Evolutionary conservation across 2,329 filamentous ascomycete species (phyloP).

Genomic region (Neofusicoccum cordaticola): DNA sequence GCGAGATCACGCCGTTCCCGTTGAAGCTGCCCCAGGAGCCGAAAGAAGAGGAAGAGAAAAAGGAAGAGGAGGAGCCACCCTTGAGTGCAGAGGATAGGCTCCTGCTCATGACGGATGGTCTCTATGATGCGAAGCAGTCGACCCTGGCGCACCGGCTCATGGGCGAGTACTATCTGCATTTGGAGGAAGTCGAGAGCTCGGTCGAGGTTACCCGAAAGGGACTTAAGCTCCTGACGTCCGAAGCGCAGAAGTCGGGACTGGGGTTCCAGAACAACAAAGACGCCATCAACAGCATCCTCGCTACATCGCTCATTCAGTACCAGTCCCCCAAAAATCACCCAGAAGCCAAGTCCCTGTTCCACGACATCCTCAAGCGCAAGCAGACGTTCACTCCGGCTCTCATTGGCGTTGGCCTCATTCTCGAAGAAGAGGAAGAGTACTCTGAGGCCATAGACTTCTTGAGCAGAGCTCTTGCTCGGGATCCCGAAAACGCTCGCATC

Average conservation of each 20-base stretch:
- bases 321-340: conserved; percentile 86
- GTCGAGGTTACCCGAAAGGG: conserved; percentile 78
- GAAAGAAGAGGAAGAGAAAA: conserved; percentile 29
- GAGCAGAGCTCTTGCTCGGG: conserved; percentile 68
- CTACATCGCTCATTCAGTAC: conserved; percentile 84
- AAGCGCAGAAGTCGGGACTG: conserved; percentile 67
- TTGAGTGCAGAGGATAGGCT: conserved; percentile 75
- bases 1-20: conserved; percentile 80
- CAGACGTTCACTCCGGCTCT: conserved; percentile 74
- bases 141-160: conserved; percentile 80
- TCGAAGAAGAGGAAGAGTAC: conserved; percentile 91
- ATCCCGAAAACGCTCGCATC: conserved; percentile 72
- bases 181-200: conserved; percentile 81
- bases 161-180: conserved; percentile 75
- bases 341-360: conserved; percentile 83
- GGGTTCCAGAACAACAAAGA: conserved; percentile 59
- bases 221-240: conserved; percentile 56
- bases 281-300: conserved; percentile 72
- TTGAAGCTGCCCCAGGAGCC: conserved; percentile 23
- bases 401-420: conserved; percentile 85
- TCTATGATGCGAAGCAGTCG: conserved; percentile 57
- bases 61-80: conserved; percentile 46
- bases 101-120: conserved; percentile 67
- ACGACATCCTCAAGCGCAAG: conserved; percentile 74
- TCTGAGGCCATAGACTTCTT: conserved; percentile 78